Conservation (phyloP, 805 yeast genomes). For the Danielia oregonensis region DNA sequence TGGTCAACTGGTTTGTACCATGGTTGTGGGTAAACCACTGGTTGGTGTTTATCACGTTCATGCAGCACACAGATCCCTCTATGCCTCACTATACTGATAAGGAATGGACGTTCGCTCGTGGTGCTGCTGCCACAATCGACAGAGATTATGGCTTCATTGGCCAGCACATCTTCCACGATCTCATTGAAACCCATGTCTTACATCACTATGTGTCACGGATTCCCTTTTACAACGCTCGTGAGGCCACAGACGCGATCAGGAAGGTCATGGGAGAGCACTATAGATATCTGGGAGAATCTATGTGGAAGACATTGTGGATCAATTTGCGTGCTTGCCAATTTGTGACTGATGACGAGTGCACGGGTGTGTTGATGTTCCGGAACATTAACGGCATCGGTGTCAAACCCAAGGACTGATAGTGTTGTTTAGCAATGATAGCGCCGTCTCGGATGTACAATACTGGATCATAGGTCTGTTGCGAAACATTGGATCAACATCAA, state of each 20-base stretch:
- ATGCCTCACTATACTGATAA: conserved; percentile 55
- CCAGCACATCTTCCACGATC: conserved; percentile 53
- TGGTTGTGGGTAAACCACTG: conserved; percentile 61
- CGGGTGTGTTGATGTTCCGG: conserved; percentile 69
- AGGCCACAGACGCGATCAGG: conserved; percentile 48
- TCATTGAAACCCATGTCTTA: conserved; percentile 55
- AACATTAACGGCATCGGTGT: conserved; percentile 54
- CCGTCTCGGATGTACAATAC: too few relatives aligned
- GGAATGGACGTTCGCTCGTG: conserved; percentile 63
- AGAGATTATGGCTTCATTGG: conserved; percentile 60
- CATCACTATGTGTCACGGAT: conserved; percentile 55
- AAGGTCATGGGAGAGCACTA: conserved; percentile 53
- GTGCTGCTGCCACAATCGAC: conserved; percentile 65
- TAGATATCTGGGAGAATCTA: conserved; percentile 47
- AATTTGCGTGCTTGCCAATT: conserved; percentile 63
- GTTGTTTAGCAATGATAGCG: too few relatives aligned
- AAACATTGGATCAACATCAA: too few relatives aligned
- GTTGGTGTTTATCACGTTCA: conserved; percentile 60
- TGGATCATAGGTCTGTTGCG: too few relatives aligned
- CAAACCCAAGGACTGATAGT: too few relatives aligned
- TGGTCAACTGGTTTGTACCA: conserved; percentile 56
- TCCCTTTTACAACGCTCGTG: conserved; percentile 54
- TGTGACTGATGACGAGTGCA: conserved; percentile 63
- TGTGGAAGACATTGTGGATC: conserved; percentile 58
- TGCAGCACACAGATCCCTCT: conserved; percentile 59